These are phyloP conservation scores for Pugionium cornutum DNA, from an alignment of 345 rosid genomes.

Conservation along the genomic window DNA sequence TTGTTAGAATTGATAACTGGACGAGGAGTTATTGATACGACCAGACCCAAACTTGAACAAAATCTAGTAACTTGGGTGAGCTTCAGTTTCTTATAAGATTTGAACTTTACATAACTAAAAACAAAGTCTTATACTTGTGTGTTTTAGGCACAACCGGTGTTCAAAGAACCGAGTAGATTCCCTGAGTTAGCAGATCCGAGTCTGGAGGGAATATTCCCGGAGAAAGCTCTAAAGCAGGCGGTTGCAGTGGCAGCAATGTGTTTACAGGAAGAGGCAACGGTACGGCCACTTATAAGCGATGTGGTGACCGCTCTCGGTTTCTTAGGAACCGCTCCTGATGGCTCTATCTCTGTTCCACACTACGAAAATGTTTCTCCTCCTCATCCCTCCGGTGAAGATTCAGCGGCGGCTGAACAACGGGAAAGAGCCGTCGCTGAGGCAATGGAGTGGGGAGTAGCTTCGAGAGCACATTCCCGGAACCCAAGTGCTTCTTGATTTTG, in stretches of 20 bases:
- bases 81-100: no score
- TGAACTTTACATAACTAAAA: no score
- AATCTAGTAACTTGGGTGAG: slow-evolving; percentile 12
- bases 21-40: not conserved
- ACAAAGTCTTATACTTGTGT: no score
- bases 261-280: not conserved
- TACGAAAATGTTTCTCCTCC: not conserved
- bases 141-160: slow-evolving; percentile 4
- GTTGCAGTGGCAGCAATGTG: slow-evolving; percentile 6
- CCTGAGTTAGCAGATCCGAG: not conserved
- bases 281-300: slow-evolving; percentile 1
- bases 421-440: not conserved
- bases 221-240: not conserved
- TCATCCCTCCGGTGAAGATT: not conserved
- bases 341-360: not conserved
- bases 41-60: not conserved
- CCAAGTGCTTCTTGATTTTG: not conserved
- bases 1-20: slow-evolving; percentile 3
- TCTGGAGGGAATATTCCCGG: not conserved
- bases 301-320: not conserved
- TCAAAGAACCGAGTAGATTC: slow-evolving; percentile 8
- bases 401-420: not conserved
- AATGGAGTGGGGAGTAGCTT: not conserved
- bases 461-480: not conserved
- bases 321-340: not conserved